Evolutionary conservation across 805 yeast genomes (phyloP).

Genomic region (Pichia nanzhaoensis): DNA sequence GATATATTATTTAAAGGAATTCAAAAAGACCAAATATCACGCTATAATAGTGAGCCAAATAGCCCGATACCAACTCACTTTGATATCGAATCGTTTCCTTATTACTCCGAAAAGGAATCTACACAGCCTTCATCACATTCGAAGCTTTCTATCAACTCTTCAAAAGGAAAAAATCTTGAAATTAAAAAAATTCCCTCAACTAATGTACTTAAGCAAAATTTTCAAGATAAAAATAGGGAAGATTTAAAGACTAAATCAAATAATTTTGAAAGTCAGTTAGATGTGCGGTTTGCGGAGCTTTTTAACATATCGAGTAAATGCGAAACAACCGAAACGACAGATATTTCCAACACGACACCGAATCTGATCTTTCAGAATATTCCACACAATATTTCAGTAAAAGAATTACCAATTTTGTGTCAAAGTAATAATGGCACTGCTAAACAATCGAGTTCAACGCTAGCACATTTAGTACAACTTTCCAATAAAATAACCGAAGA

Average conservation of each 20-base stretch:
- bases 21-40: no score
- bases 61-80: not conserved
- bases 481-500: not conserved
- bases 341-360: not conserved
- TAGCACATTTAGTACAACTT: no score
- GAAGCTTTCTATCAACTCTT: not conserved
- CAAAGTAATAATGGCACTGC: no score
- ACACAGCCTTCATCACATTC: not conserved
- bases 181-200: not conserved
- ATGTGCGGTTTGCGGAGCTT: slow-evolving; percentile 1
- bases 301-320: not conserved
- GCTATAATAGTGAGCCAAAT: not conserved
- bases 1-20: not conserved
- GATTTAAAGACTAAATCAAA: not conserved
- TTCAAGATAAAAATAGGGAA: not conserved
- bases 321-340: not conserved
- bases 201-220: not conserved
- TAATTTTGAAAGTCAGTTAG: not conserved
- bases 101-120: not conserved
- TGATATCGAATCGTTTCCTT: no score
- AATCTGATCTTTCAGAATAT: not conserved
- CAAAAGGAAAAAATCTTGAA: not conserved
- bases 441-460: no score
- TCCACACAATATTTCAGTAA: not conserved
- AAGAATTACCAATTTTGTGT: no score